Evolutionary conservation across 1,284 basidiomycete genomes (phyloP), one percentile per base, ranked within the genome.

Genomic region (Ceratobasidium sp.): DNA sequence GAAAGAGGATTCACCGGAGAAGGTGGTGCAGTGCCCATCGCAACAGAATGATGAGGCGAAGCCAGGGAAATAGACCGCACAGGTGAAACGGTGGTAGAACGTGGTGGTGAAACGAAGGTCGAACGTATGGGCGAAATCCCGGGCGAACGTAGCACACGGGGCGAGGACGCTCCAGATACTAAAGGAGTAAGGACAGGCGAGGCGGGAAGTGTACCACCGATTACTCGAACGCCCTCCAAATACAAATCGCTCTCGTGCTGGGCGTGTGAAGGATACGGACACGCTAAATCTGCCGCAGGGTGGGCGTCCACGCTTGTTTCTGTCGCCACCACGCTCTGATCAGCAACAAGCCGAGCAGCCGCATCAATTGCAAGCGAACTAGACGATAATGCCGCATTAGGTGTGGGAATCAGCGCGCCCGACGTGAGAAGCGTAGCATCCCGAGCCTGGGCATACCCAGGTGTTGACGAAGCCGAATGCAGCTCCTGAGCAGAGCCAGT

Each of bases 81-180:
- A 14, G 65, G 65, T 36, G 65, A 69, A n/a, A 69, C 65, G 5
- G 41, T 26, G 18, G 30, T 57, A 28, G 65, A 57, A 21, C 65
- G 39, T 18, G 52, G 30, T 26, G 64, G 64, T 28, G 64, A 67
- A 26, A 58, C 65, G 39, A 58, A 52, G 4, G 53, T 46, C 12
- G 65, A 69, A 10, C 65, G 65, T 26, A 52, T 12, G 50, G 62
- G 48, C 21, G 62, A 67, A 34, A 67, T 28, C 23, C 30, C 21
- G 50, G 57, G 57, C 16, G 57, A 67, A 30, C 28, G 46, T 34
- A 53, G 23, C 30, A n/a, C 34, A 14, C 4, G 30, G n/a, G 62
- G 62, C 32, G 62, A 67, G 9, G 48, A 39, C 62, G 36, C 21
- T 16, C 46, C 50, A 52, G 48, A 26, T 21, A 28, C 46, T 28